These are phyloP conservation scores for Calvatia gigantea DNA, from an alignment of 768 basidiomycete genomes.

Conservation along the genomic window DNA sequence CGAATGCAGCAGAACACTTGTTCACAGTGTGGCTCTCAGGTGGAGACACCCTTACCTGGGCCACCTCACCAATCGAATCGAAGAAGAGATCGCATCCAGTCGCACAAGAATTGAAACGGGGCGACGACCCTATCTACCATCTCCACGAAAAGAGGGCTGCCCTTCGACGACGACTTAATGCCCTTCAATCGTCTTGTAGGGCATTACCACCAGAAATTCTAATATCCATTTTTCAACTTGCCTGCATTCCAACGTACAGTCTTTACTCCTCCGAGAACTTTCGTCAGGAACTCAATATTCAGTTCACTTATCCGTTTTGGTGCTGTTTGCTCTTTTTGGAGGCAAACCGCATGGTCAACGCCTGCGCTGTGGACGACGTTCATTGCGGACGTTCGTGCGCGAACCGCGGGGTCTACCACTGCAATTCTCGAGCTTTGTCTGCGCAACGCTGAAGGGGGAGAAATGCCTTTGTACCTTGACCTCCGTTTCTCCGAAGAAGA, in stretches of 20 bases:
- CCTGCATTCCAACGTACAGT: not conserved
- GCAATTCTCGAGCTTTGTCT: not conserved
- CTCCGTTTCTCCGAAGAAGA: not conserved
- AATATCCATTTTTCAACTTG: not conserved
- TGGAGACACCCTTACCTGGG: not conserved
- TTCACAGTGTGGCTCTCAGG: not conserved
- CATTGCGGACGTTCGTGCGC: not conserved
- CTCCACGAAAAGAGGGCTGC: not conserved
- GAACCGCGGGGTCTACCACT: not conserved
- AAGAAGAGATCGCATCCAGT: not conserved
- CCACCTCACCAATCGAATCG: not conserved
- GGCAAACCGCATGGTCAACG: constrained; percentile 1
- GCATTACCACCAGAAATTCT: constrained; percentile 1
- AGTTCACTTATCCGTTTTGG: not conserved
- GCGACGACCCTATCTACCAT: not conserved
- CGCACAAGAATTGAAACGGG: not conserved
- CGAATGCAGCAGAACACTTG: not conserved
- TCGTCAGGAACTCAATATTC: not conserved
- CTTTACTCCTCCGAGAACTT: not conserved
- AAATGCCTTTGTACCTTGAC: not conserved
- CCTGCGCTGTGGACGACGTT: constrained; percentile 1
- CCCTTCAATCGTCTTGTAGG: not conserved
- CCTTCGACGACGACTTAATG: not conserved
- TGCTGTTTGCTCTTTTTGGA: constrained; percentile 2
- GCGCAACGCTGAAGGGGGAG: not conserved